These are phyloP conservation scores for Quercus aquifolioides DNA, from an alignment of 306 rosid species.

Conservation along the genomic window DNA sequence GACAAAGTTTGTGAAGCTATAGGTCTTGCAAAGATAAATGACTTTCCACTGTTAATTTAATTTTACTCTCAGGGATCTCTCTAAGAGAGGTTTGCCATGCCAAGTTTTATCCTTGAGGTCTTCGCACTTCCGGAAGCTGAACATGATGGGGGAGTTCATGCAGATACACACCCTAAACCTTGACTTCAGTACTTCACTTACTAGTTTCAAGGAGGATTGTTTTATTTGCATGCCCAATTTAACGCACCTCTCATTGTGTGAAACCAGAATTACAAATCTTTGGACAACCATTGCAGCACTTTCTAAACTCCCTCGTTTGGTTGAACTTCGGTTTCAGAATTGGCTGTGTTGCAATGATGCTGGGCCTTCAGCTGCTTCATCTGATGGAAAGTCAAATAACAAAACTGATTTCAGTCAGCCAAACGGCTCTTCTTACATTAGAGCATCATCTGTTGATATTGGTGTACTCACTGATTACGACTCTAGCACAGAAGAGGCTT, in stretches of 20 bases:
- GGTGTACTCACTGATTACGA: slow-evolving; percentile 34
- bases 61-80: slow-evolving; percentile 56
- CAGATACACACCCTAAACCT: slow-evolving; percentile 66
- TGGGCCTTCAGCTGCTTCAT: slow-evolving; percentile 40
- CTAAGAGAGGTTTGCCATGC: slow-evolving; percentile 71
- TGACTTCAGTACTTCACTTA: slow-evolving; percentile 65
- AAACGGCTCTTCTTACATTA: slow-evolving; percentile 34
- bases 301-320: slow-evolving; percentile 73
- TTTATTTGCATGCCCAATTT: slow-evolving; percentile 79
- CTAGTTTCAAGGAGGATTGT: slow-evolving; percentile 68
- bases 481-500: slow-evolving; percentile 43
- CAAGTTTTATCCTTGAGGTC: slow-evolving; percentile 58
- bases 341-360: slow-evolving; percentile 58
- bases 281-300: slow-evolving; percentile 81
- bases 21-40: slow-evolving; percentile 6
- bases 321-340: slow-evolving; percentile 74
- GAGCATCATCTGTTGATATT: slow-evolving; percentile 25
- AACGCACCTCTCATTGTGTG: slow-evolving; percentile 71
- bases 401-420: slow-evolving; percentile 34
- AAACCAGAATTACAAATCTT: slow-evolving; percentile 76
- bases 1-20: slow-evolving; percentile 15
- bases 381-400: slow-evolving; percentile 39
- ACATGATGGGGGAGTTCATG: slow-evolving; percentile 66
- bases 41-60: slow-evolving; percentile 23
- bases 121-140: slow-evolving; percentile 69